phyloP scores from a whole-genome alignment of 1,139 yeast genomes.

The Taphrina pruni region DNA sequence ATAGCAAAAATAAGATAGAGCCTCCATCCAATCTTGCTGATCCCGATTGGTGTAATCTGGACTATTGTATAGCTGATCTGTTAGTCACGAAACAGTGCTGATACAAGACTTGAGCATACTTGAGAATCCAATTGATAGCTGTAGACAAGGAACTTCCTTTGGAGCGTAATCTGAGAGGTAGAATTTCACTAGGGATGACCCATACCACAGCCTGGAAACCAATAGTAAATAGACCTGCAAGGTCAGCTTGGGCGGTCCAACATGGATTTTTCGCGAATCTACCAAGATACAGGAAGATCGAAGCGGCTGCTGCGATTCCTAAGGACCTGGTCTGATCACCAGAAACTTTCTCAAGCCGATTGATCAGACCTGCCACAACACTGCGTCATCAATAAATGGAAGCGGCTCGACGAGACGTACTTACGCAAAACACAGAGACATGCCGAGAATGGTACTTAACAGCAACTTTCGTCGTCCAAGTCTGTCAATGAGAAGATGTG shows the following conservation, averaged over 20 bases:
- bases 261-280: not conserved
- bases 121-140: slow-evolving; percentile 45
- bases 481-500: slow-evolving; percentile 85
- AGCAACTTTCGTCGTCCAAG: slow-evolving; percentile 91
- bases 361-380: slow-evolving; percentile 18
- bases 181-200: slow-evolving; percentile 45
- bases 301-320: slow-evolving; percentile 44
- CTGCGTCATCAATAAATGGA: not conserved
- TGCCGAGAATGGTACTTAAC: slow-evolving; percentile 73
- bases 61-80: slow-evolving; percentile 41
- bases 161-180: slow-evolving; percentile 44
- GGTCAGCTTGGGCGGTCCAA: slow-evolving; percentile 8
- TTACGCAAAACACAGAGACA: slow-evolving; percentile 61
- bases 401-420: not conserved
- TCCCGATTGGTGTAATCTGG: slow-evolving; percentile 61
- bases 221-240: slow-evolving; percentile 42
- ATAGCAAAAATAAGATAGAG: slow-evolving; percentile 57
- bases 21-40: slow-evolving; percentile 56
- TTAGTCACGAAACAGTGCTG: too few species aligned
- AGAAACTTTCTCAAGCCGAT: not conserved
- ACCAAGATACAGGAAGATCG: slow-evolving; percentile 42
- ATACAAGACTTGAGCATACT: not conserved
- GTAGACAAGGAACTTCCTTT: slow-evolving; percentile 45
- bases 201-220: slow-evolving; percentile 46
- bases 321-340: slow-evolving; percentile 2